These are phyloP conservation scores for Lentinula sp. DNA, from an alignment of 768 basidiomycete species.

Conservation along the genomic window DNA sequence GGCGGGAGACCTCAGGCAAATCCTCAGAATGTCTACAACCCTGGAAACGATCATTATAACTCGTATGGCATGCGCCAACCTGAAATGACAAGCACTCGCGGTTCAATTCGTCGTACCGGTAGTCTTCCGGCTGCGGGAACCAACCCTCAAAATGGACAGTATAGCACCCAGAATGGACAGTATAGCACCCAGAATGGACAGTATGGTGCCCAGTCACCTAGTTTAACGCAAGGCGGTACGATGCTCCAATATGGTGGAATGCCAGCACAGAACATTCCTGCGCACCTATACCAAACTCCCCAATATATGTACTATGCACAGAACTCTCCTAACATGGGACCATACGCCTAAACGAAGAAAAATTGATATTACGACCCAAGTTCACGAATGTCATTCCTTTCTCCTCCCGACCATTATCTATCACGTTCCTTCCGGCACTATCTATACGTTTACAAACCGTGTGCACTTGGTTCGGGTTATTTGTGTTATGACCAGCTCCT, in stretches of 20 bases:
- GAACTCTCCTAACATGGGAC: constrained; percentile 74
- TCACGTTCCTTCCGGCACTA: constrained; percentile 24
- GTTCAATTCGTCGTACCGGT: constrained; percentile 43
- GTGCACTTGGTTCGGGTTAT: constrained; percentile 27
- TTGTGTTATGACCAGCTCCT: constrained; percentile 17
- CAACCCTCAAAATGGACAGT: constrained; percentile 31
- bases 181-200: constrained; percentile 27
- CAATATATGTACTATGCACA: constrained; percentile 86
- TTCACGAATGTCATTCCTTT: constrained; percentile 37
- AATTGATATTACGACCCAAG: constrained; percentile 20
- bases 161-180: constrained; percentile 27
- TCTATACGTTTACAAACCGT: constrained; percentile 23
- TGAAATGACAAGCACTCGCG: constrained; percentile 42
- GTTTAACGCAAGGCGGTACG: constrained; percentile 49
- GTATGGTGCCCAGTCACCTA: constrained; percentile 60
- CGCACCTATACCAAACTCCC: constrained; percentile 56
- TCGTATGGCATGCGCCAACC: constrained; percentile 43
- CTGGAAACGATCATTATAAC: constrained; percentile 41
- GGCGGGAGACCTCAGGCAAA: constrained; percentile 31
- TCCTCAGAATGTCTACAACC: constrained; percentile 29
- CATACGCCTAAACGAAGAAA: constrained; percentile 41
- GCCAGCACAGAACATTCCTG: constrained; percentile 52
- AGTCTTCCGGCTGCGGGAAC: constrained; percentile 43
- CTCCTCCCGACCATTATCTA: constrained; percentile 23
- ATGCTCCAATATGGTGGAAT: constrained; percentile 57